phyloP scores from a whole-genome alignment of 345 rosid genomes.

The Moricandia arvensis region DNA sequence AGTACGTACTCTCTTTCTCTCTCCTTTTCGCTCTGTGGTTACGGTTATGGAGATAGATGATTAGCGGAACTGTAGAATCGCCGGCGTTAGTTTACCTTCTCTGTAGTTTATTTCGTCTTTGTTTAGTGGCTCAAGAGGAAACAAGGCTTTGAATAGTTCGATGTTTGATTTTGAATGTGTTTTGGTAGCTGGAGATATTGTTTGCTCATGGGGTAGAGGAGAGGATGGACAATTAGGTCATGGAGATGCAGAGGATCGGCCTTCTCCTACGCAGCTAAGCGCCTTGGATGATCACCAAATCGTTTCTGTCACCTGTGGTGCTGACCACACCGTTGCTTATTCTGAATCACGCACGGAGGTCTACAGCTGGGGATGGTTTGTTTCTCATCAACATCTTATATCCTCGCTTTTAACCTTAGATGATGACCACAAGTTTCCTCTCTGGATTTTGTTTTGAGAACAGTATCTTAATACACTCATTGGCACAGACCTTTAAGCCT shows the following conservation, averaged over 20 bases:
- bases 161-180: background rate
- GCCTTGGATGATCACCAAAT: constrained; percentile 63
- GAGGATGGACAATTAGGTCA: constrained; percentile 98
- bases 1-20: constrained; percentile 46
- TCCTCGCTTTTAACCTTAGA: background rate
- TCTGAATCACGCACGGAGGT: constrained; percentile 60
- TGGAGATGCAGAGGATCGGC: constrained; percentile 93
- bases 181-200: constrained; percentile 71
- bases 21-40: background rate
- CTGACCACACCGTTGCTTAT: constrained; percentile 90
- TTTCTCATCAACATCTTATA: background rate
- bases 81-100: background rate
- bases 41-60: background rate
- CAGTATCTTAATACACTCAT: background rate
- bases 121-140: background rate
- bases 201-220: constrained; percentile 98
- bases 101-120: background rate
- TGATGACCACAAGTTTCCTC: background rate
- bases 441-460: background rate
- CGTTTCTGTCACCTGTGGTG: constrained; percentile 79
- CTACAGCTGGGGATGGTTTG: constrained; percentile 92
- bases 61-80: constrained; percentile 6
- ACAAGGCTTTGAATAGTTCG: background rate
- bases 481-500: background rate
- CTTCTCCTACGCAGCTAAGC: constrained; percentile 75